Evolutionary conservation across 2,329 filamentous ascomycete genomes (phyloP).

Genomic region (Dothideomycetes sp.): DNA sequence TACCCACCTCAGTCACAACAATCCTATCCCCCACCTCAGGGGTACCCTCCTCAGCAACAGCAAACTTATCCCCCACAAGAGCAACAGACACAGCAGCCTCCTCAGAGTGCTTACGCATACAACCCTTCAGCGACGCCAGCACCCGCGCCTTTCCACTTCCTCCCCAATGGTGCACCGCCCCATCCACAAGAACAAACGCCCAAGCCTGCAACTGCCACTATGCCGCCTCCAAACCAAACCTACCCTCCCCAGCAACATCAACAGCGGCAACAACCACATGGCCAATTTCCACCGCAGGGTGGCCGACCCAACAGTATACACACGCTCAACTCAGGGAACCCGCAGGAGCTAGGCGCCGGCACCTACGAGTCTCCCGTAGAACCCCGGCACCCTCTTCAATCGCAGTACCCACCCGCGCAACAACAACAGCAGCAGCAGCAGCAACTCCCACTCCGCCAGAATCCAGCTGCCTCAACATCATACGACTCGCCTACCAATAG

Average conservation of each 20-base stretch:
- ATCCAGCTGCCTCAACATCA: constrained; percentile 1
- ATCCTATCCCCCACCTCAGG: neutral
- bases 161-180: constrained; percentile 21
- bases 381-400: constrained; percentile 21
- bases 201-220: constrained; percentile 14
- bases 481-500: neutral
- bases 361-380: constrained; percentile 37
- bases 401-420: constrained; percentile 7
- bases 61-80: constrained; percentile 5
- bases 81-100: constrained; percentile 10
- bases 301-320: constrained; percentile 23
- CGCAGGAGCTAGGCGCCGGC: constrained; percentile 36
- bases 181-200: constrained; percentile 11
- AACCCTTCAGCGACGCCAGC: constrained; percentile 11
- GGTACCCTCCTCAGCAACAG: constrained; percentile 16
- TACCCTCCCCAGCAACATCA: constrained; percentile 7
- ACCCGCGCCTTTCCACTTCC: constrained; percentile 23
- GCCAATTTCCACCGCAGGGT: neutral
- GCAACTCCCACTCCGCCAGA: constrained; percentile 9
- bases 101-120: constrained; percentile 9
- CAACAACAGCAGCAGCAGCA: constrained; percentile 13
- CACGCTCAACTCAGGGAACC: constrained; percentile 26
- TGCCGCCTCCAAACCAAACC: constrained; percentile 15
- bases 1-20: constrained; percentile 2
- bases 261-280: constrained; percentile 20